Evolutionary conservation across 805 yeast species (phyloP).

Genomic region (Saturnispora silvae): DNA sequence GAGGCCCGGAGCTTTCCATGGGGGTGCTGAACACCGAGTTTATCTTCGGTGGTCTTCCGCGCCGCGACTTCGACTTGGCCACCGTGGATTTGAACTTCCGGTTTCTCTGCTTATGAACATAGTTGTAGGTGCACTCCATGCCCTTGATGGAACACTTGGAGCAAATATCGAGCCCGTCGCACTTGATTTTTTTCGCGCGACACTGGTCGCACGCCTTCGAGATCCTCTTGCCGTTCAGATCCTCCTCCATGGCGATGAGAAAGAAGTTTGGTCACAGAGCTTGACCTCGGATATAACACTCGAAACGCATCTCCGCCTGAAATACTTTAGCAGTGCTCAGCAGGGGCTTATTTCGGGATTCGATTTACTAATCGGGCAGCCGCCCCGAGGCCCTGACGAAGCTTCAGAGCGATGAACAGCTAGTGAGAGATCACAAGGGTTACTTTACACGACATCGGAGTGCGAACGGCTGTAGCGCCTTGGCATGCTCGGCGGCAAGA

Average conservation of each 20-base stretch:
- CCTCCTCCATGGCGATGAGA: conserved; percentile 2
- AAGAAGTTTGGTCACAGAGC: not conserved
- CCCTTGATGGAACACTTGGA: conserved; percentile 29
- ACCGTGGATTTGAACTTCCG: not conserved
- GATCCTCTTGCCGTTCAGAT: conserved; percentile 19
- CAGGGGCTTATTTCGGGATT: too few species aligned
- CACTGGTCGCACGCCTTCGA: conserved; percentile 42
- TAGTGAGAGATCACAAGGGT: too few species aligned
- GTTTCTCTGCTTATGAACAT: conserved; percentile 23
- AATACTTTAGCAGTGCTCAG: too few species aligned
- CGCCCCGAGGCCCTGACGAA: too few species aligned
- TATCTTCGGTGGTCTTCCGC: conserved; percentile 12
- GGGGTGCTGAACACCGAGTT: not conserved
- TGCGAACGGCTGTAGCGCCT: too few species aligned
- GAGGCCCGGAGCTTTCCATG: not conserved
- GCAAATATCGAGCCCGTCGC: conserved; percentile 39
- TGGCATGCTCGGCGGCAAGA: too few species aligned
- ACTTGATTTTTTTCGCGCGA: conserved; percentile 37
- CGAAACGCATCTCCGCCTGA: too few species aligned
- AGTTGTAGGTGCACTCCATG: conserved; percentile 27
- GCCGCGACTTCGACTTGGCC: conserved; percentile 4
- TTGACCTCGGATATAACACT: too few species aligned
- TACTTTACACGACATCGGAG: too few species aligned
- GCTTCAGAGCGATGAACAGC: too few species aligned
- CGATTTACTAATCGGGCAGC: too few species aligned